Conservation (phyloP, 2,329 filamentous ascomycete genomes). For the Claviceps sp. region DNA sequence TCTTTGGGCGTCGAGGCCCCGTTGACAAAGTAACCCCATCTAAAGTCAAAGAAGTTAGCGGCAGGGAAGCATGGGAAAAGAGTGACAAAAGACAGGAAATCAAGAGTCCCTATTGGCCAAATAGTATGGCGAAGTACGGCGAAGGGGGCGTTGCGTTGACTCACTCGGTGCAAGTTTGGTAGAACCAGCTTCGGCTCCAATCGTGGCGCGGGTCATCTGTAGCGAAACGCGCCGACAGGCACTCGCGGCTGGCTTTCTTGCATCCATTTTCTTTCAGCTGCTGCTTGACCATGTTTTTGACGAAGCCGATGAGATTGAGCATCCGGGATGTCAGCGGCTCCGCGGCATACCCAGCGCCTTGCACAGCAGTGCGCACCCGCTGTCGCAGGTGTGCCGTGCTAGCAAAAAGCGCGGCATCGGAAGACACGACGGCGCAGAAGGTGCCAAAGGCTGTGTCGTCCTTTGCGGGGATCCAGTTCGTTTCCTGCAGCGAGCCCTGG, state of each 20-base stretch:
- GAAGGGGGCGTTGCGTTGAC: slow-evolving; percentile 7
- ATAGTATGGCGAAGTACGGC: too few species aligned
- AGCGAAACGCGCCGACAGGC: slow-evolving; percentile 16
- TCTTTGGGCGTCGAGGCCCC: slow-evolving; percentile 53
- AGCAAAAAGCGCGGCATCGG: slow-evolving; percentile 27
- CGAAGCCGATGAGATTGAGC: slow-evolving; percentile 39
- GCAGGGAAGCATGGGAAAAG: neutral
- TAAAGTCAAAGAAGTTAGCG: slow-evolving; percentile 10
- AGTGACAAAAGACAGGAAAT: too few species aligned
- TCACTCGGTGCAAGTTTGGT: slow-evolving; percentile 42
- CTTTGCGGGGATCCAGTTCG: slow-evolving; percentile 40
- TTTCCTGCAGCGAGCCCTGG: slow-evolving; percentile 30
- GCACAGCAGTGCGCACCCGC: slow-evolving; percentile 26
- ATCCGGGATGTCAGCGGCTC: slow-evolving; percentile 27
- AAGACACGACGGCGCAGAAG: slow-evolving; percentile 36
- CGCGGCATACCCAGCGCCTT: slow-evolving; percentile 25
- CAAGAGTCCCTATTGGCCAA: too few species aligned
- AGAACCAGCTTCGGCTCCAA: slow-evolving; percentile 31
- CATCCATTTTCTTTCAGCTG: neutral
- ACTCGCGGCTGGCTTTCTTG: slow-evolving; percentile 14
- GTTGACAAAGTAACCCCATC: slow-evolving; percentile 70
- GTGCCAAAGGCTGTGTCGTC: slow-evolving; percentile 27
- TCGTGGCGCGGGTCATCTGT: slow-evolving; percentile 9
- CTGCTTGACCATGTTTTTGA: slow-evolving; percentile 21
- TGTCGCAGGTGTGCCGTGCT: slow-evolving; percentile 22